Evolutionary conservation across 1,284 basidiomycete species (phyloP), one percentile per base, ranked within the genome.

Genomic region (Cutaneotrichosporon sp.): DNA sequence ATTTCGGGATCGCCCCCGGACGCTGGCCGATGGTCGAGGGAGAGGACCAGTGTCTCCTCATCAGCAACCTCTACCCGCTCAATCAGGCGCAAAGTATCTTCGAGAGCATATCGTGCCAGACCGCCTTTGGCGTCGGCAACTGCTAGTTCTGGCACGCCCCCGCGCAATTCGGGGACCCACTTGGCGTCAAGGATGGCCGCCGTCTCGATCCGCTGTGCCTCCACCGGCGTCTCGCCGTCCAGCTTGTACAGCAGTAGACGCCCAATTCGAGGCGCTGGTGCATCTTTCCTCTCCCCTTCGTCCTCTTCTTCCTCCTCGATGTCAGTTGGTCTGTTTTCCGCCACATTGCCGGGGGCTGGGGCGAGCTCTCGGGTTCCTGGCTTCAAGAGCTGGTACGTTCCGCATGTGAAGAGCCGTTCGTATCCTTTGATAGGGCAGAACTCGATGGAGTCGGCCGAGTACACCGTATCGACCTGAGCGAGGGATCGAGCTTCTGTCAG

Each of bases 151-250:
- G 39, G 48, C 19, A 22, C 44, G 32, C 14, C 42, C 25, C 16
- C 14, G 19, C 8, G 19, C 14, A 11, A 17, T 32, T 34, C 3
- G 22, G 20, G 31, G 22, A 61, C 89, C 92, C 92, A 97, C 80
- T 94, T 94, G 80, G 90, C 84, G 67, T 97, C 92, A n/a, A 87
- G 79, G 24, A 97, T 81, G 10, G 90, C 92, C 1, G 90, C 84
- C 12, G 87, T 77, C 51, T 86, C 79, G 35, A 90, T 79, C 20
- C 84, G 76, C 64, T 91, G 85, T 3, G 86, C 64, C 62, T 85
- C 79, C 8, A 75, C 71, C 52, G 55, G 54, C 10, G 46, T 41
- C 27, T 20, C 33, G 16, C 32, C 55, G 6, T 57, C 52, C 1
- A 59, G 44, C 8, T 29, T 16, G 47, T 46, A 60, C 24, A 60